Percentiles rank a stretch among this genome's conserved stretches.
phyloP scores from a whole-genome alignment of 495 filamentous ascomycete species.

The Apiosordaria backusii region DNA sequence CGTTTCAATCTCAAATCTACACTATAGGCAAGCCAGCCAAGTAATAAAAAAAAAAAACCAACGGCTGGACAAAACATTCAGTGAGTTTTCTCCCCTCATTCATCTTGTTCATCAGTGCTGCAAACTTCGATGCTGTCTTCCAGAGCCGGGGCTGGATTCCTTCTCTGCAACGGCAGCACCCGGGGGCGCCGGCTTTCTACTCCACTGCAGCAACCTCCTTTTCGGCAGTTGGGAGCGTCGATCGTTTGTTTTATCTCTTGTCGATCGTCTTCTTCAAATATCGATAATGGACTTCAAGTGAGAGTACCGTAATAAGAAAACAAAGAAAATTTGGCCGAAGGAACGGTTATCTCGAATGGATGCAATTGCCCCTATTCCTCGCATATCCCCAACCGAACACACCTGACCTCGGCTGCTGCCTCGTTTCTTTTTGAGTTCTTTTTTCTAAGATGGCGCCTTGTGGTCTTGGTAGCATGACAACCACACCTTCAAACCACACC shows the following conservation, averaged over 20 bases:
- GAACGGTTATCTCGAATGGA: neutral
- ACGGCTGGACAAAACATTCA: no score
- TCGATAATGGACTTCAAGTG: neutral
- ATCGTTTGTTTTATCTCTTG: neutral
- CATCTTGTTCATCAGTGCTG: neutral
- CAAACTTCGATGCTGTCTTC: no score
- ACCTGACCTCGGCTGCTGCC: neutral
- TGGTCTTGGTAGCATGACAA: neutral
- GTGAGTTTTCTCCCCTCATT: neutral
- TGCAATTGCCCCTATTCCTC: neutral
- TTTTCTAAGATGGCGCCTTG: neutral
- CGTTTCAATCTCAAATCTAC: no score
- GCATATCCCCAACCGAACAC: neutral
- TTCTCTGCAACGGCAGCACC: neutral
- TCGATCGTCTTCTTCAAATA: neutral
- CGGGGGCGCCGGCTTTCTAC: neutral
- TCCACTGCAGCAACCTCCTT: neutral
- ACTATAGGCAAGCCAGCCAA: no score
- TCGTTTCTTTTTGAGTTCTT: neutral
- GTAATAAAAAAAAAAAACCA: no score
- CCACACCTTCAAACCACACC: neutral
- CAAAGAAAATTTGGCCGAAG: neutral
- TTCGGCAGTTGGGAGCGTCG: neutral
- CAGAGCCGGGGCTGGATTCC: neutral
- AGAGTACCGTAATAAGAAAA: neutral